A percentile compares a stretch with the other conserved stretches of the same genome.
phyloP scores from a whole-genome alignment of 2,329 filamentous ascomycete species.

The Trichoderma sp. region DNA sequence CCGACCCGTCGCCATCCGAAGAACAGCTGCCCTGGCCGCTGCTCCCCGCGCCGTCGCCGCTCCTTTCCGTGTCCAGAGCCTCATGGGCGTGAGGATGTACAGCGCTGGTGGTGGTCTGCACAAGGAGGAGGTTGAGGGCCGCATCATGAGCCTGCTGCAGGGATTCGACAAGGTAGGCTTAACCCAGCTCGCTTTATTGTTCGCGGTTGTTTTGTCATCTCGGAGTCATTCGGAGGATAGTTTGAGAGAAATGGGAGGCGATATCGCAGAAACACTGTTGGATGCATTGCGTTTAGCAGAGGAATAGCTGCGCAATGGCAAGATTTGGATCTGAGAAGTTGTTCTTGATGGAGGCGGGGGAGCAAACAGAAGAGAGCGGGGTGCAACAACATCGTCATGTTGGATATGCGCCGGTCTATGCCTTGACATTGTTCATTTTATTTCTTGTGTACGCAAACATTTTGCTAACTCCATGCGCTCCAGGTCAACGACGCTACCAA shows the following conservation, averaged over 20 bases:
- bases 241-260: neutral
- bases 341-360: neutral
- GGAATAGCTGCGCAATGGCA: neutral
- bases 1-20: conserved; percentile 53
- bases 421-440: neutral
- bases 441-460: neutral
- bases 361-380: neutral
- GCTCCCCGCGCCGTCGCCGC: conserved; percentile 48
- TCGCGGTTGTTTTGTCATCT: conserved; percentile 18
- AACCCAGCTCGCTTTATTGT: neutral
- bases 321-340: neutral
- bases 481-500: conserved; percentile 67
- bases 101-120: conserved; percentile 75
- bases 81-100: conserved; percentile 77
- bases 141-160: conserved; percentile 88
- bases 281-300: neutral
- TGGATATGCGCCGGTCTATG: neutral
- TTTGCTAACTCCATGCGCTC: conserved; percentile 26
- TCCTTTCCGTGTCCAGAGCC: conserved; percentile 49
- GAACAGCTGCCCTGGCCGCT: conserved; percentile 55
- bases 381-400: neutral
- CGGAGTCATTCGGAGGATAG: neutral
- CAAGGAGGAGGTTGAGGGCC: conserved; percentile 82
- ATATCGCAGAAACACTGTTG: neutral
- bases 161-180: conserved; percentile 82